These are phyloP conservation scores for Oldenlandia corymbosa DNA, from an alignment of 257 asterid genomes.

Conservation along the genomic window DNA sequence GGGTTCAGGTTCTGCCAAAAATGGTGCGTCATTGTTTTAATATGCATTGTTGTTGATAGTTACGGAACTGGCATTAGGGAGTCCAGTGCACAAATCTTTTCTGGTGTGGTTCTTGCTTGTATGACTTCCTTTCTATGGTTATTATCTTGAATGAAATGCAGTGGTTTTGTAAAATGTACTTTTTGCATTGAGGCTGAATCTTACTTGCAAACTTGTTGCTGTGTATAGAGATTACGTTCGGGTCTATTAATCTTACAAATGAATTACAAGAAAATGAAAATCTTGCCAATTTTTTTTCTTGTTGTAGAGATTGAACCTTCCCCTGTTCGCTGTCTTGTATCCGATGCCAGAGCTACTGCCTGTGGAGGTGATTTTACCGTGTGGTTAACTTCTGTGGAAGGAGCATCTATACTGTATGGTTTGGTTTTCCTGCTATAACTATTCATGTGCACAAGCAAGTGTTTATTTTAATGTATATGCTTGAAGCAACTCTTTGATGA, in stretches of 20 bases:
- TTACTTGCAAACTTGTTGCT: not conserved
- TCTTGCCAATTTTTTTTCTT: conserved; percentile 13
- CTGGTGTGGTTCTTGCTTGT: no score
- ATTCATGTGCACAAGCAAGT: not conserved
- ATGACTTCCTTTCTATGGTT: not conserved
- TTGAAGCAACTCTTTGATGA: not conserved
- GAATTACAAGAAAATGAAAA: not conserved
- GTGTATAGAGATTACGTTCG: not conserved
- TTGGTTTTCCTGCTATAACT: conserved; percentile 22
- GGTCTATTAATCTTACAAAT: not conserved
- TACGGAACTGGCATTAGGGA: not conserved
- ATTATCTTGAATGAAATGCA: not conserved
- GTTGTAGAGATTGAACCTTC: conserved; percentile 71
- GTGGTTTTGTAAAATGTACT: no score
- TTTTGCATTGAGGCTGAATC: not conserved
- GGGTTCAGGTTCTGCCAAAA: conserved; percentile 75
- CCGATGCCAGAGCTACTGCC: conserved; percentile 54
- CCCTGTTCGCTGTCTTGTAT: conserved; percentile 67
- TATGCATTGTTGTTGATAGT: not conserved
- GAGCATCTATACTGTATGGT: conserved; percentile 90
- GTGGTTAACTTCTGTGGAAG: conserved; percentile 86
- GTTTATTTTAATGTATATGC: not conserved
- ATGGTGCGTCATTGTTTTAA: conserved; percentile 41
- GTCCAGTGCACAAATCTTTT: not conserved
- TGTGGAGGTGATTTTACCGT: conserved; percentile 96